Conservation (phyloP, 2,329 filamentous ascomycete species). For the Alternaria longipes region DNA sequence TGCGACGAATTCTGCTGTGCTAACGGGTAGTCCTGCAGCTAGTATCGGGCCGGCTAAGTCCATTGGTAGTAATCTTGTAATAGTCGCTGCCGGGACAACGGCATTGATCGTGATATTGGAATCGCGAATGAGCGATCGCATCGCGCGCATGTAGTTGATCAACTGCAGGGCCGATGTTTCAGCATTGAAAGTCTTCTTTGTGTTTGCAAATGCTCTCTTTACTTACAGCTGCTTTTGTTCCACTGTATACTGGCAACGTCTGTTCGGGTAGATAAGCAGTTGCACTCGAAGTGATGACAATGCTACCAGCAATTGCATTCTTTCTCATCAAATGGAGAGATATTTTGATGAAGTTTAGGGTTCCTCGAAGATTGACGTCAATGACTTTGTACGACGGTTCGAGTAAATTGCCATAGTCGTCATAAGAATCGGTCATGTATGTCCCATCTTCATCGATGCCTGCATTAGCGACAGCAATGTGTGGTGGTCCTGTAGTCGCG, state of each 20-base stretch:
- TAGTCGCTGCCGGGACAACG: constrained; percentile 52
- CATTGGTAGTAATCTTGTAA: constrained; percentile 42
- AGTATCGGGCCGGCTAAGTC: constrained; percentile 46
- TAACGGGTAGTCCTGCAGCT: constrained; percentile 45
- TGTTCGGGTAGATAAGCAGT: constrained; percentile 53
- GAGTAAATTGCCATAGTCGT: constrained; percentile 36
- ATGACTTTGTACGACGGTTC: constrained; percentile 43
- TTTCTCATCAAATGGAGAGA: constrained; percentile 37
- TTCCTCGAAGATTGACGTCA: constrained; percentile 48
- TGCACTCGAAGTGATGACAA: constrained; percentile 53
- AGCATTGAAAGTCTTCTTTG: not conserved
- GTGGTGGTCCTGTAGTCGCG: not conserved
- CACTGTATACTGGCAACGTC: constrained; percentile 47
- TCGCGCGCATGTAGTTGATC: not conserved
- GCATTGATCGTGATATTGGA: constrained; percentile 50
- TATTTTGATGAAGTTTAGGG: constrained; percentile 49
- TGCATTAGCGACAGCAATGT: constrained; percentile 51
- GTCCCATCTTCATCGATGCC: constrained; percentile 43
- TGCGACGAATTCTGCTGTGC: constrained; percentile 46
- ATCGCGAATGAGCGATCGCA: not conserved
- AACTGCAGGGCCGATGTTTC: not conserved
- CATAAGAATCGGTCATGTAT: constrained; percentile 43
- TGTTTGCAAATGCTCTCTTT: constrained; percentile 42
- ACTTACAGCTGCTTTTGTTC: constrained; percentile 37
- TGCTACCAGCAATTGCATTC: constrained; percentile 35